phyloP scores from a whole-genome alignment of 2,329 filamentous ascomycete species.

The Colletotrichum caudatum region DNA sequence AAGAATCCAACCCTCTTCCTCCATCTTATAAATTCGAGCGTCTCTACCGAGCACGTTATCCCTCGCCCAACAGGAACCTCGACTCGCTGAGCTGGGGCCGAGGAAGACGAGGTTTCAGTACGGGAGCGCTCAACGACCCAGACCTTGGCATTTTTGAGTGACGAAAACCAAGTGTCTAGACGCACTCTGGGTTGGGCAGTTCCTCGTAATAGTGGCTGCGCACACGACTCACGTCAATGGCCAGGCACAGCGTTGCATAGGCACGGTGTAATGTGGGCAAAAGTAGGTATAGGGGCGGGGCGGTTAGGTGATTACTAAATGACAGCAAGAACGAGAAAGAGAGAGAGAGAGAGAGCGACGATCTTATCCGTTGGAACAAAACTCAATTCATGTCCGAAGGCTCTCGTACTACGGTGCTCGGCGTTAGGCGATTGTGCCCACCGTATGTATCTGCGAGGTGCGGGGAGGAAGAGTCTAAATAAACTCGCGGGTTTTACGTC shows the following conservation, averaged over 20 bases:
- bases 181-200: neutral
- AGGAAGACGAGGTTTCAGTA: neutral
- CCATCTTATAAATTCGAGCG: neutral
- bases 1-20: too few relatives aligned
- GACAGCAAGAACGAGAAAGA: neutral
- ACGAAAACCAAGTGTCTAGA: neutral
- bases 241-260: neutral
- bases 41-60: neutral
- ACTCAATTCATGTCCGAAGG: slow-evolving; percentile 13
- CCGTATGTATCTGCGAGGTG: neutral
- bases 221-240: neutral
- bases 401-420: neutral
- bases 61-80: neutral
- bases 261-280: neutral
- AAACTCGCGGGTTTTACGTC: slow-evolving; percentile 32
- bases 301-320: neutral
- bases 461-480: slow-evolving; percentile 4
- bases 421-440: slow-evolving; percentile 4
- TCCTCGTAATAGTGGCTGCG: neutral
- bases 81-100: neutral
- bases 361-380: slow-evolving; percentile 1
- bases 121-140: neutral
- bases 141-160: neutral
- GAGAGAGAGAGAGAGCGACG: too few relatives aligned
- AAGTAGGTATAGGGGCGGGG: neutral